These are phyloP conservation scores for Pseudogymnoascus sp. DNA, from an alignment of 2,329 filamentous ascomycete genomes.

Conservation along the genomic window DNA sequence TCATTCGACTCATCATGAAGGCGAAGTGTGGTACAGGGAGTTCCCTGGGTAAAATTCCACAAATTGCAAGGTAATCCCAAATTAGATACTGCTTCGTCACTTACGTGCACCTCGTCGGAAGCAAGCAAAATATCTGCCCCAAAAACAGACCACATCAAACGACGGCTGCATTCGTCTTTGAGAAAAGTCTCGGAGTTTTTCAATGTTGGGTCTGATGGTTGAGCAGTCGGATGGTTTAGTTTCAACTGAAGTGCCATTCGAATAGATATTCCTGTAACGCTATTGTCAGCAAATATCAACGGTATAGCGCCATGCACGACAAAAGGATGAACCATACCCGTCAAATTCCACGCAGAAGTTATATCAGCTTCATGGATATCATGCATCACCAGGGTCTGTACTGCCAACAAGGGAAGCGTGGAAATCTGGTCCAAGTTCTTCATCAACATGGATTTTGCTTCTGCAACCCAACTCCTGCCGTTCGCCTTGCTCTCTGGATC, in stretches of 20 bases:
- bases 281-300: neutral
- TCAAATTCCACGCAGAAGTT: conserved; percentile 11
- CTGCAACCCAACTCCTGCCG: conserved; percentile 5
- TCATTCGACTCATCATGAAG: conserved; percentile 3
- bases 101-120: conserved; percentile 10
- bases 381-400: conserved; percentile 1
- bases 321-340: neutral
- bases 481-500: neutral
- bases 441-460: conserved; percentile 6
- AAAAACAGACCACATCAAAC: conserved; percentile 11
- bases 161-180: conserved; percentile 8
- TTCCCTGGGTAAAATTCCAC: conserved; percentile 11
- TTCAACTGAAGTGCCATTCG: conserved; percentile 11
- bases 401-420: neutral
- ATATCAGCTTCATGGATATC: conserved; percentile 10
- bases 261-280: conserved; percentile 7
- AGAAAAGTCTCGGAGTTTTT: neutral
- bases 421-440: conserved; percentile 3
- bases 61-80: conserved; percentile 9
- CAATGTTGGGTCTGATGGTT: neutral
- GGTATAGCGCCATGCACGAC: neutral
- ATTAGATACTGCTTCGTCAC: neutral
- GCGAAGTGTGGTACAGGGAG: conserved; percentile 1
- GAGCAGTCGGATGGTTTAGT: neutral
- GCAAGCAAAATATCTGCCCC: conserved; percentile 8